Base-by-base conservation (phyloP, 177 flowering plant genomes). In the Vitis hybrid region DNA sequence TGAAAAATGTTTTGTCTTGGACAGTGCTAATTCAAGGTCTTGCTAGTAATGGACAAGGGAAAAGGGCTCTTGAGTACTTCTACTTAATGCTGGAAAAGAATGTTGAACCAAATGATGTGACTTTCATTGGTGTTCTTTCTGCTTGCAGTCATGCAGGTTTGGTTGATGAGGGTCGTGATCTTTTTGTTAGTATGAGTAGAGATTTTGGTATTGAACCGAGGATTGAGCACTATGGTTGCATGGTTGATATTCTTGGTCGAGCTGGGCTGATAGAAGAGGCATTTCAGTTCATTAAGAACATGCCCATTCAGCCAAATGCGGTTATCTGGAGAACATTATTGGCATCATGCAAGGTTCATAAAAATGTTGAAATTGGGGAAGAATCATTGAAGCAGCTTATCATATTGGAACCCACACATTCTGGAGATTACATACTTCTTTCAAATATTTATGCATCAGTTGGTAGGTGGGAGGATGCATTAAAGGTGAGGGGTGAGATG, bases 161-260 rank as follows among this genome's bases (percentile, higher is more conserved):
- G 60, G 83, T 86, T 2, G 82, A 88, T 29, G 80, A 82, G 56
- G 88, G 88, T 39, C 55, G 77, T 14, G 22, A 16, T 0, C 59
- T 71, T 50, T 85, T 86, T 22, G 22, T 50, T 19, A 76, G 74
- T 20, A 88, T 88, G 88, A 74, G 39, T 48, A 75, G 75, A 68
- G 86, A 80, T 65, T 83, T 70, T 71, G 79, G 78, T 9, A 82
- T 85, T 63, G 79, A 82, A 48, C 90, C 89, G 9, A 71, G 75
- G 29, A 75, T 85, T 50, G 87, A 85, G 73, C 90, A 86, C 59
- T 85, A 82, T 75, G 90, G 87, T 26, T 83, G 82, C 72, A 78
- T 86, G 80, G 92, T 85, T 66, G 90, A 85, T 67, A 67, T 85
- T 31, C 82, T 85, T 72, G 85, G 84, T 53, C 82, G 89, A 54